Evolutionary conservation across 2,329 filamentous ascomycete species (phyloP), one percentile per base, ranked within the genome.

Genomic region (Stagonosporopsis chrysanthemi): DNA sequence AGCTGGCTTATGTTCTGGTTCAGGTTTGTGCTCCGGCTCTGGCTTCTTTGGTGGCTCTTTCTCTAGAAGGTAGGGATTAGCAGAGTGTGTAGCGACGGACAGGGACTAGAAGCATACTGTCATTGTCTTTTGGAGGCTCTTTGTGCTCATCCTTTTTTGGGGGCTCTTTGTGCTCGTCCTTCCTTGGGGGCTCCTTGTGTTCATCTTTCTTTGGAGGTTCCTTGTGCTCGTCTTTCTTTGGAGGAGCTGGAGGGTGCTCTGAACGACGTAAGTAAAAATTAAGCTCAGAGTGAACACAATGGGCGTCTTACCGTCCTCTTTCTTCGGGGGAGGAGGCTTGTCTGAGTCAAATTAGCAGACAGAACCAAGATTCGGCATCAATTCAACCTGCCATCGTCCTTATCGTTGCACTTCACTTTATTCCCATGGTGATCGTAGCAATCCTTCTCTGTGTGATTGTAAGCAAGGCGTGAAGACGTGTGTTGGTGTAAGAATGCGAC

Each of bases 181-280:
- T n/a, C n/a, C n/a, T n/a, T n/a, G n/a, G n/a, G n/a, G n/a, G n/a
- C n/a, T n/a, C n/a, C 17, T 52, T 46, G n/a, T 52, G 26, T 17
- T 40, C 6, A 9, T 52, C 50, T 24, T 90, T 52, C 80, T 52
- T 42, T 52, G 38, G 4, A 14, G 17, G 6, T n/a, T 26, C 19
- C 26, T 41, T 39, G 17, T 39, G 19, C 19, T 19, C 19, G 3
- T 19, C 19, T 19, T 19, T 19, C 19, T 19, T 19, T 19, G 19
- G 19, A 19, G 19, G 19, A 19, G 19, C 19, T 19, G 19, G 19
- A 19, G 19, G 19, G 19, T 19, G 19, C 19, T 19, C 19, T 19
- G 19, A 19, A 19, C 19, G 19, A 19, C 19, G 19, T 19, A 19
- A 19, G 19, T 19, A 19, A 19, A 3, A 2, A 19, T 19, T 19